Conservation (phyloP, 2,329 filamentous ascomycete species). For the Aureobasidium musti region DNA sequence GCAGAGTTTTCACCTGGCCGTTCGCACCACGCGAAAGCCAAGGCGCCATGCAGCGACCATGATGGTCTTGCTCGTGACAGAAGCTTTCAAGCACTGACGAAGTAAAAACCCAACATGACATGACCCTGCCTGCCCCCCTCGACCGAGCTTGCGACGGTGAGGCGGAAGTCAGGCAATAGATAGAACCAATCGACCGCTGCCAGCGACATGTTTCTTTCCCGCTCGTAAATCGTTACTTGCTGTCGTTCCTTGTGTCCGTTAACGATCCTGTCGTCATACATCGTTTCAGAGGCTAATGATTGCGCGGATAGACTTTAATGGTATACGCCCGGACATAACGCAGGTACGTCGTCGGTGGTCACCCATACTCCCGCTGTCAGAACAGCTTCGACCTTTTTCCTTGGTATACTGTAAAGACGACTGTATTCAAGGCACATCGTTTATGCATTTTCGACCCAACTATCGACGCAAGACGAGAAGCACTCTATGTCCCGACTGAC, state of each 20-base stretch:
- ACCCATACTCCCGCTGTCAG: not conserved
- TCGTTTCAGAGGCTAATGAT: not conserved
- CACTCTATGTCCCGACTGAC: slow-evolving; percentile 15
- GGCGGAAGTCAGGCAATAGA: slow-evolving; percentile 1
- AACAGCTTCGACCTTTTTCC: not conserved
- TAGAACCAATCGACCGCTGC: not conserved
- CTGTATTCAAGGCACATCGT: not conserved
- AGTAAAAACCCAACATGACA: not conserved
- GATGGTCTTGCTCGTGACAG: slow-evolving; percentile 1
- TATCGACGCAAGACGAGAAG: not conserved
- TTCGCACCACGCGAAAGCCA: slow-evolving; percentile 1
- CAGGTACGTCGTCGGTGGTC: slow-evolving; percentile 1
- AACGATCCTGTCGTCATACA: slow-evolving; percentile 22
- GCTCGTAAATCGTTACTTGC: not conserved
- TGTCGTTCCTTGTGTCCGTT: slow-evolving; percentile 5
- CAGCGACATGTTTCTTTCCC: not conserved
- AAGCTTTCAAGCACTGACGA: slow-evolving; percentile 24
- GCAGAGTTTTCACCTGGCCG: slow-evolving; percentile 21
- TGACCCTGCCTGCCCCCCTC: not conserved
- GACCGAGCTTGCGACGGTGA: slow-evolving; percentile 21
- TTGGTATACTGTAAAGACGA: not conserved
- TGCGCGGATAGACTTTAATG: not conserved
- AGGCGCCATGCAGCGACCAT: not conserved
- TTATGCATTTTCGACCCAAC: slow-evolving; percentile 9
- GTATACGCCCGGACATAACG: not conserved